Evolutionary conservation across 176 grass and related monocot species (phyloP).

Genomic region (Aechmea fasciata): DNA sequence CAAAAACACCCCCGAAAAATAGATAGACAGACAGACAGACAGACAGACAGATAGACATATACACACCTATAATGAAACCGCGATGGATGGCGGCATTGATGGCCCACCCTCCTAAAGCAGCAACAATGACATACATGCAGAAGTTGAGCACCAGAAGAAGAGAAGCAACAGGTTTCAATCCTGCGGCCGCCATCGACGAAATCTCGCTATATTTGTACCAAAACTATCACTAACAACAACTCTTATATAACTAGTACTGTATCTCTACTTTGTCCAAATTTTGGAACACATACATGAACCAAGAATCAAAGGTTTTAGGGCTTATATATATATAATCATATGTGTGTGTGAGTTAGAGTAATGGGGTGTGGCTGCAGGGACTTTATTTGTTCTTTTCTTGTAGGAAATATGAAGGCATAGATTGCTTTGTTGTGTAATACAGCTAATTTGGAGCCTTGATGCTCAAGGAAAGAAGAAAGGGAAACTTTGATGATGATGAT

Average conservation of each 20-base stretch:
- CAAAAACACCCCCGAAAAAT: too few relatives aligned
- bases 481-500: not conserved
- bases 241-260: not conserved
- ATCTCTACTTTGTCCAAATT: not conserved
- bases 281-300: not conserved
- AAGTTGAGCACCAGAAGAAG: conserved; percentile 82
- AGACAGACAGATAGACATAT: not conserved
- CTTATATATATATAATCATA: conserved; percentile 41
- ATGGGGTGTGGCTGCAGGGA: not conserved
- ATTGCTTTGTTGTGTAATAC: conserved; percentile 7
- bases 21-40: not conserved
- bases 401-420: conserved; percentile 11
- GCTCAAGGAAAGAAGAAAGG: conserved; percentile 51
- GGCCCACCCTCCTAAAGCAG: conserved; percentile 78
- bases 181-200: conserved; percentile 42
- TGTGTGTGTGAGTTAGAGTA: not conserved
- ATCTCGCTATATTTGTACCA: not conserved
- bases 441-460: conserved; percentile 40
- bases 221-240: not conserved
- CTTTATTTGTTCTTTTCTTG: conserved; percentile 88
- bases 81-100: conserved; percentile 72
- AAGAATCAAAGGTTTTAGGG: conserved; percentile 1
- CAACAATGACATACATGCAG: conserved; percentile 80
- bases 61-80: conserved; percentile 50
- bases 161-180: conserved; percentile 39